Evolutionary conservation across 1,284 basidiomycete species (phyloP), one percentile per base, ranked within the genome.

Genomic region (Fomitopsis palustris): DNA sequence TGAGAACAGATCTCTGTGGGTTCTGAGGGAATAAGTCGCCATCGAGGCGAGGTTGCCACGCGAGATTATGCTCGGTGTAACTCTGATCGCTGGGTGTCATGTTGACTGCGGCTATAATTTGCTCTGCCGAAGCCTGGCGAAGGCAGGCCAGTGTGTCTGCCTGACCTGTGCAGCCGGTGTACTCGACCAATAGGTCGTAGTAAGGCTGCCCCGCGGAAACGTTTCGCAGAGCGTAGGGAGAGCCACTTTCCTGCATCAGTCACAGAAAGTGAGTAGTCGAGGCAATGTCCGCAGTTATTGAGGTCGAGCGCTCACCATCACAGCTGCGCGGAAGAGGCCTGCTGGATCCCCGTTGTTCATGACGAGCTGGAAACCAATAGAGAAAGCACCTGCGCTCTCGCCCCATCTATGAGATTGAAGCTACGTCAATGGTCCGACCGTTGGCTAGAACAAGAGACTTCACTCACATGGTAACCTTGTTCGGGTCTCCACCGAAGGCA

Each of bases 131-230:
- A 1, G 72, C 72, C 14, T 59, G 60, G n/a, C 77, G 73, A 45
- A 83, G 70, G 54, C 80, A 83, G 21, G 71, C 58, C 29, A 82
- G 66, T 0, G 75, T 75, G 60, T 80, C 75, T 0, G 53, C 52
- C 0, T 73, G 60, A 4, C 63, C 64, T 0, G 65, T 42, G 60
- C 78, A 78, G 1, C 71, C 72, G 0, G 71, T 67, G 29, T 69
- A 60, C 4, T 64, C 54, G 1, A 77, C 70, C 7, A 79, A 56
- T 21, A 62, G 62, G 61, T 79, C 74, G 55, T 70, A 78, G 49
- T 70, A 72, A 8, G 53, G 55, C 42, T 79, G 77, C 4, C 69
- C 69, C 19, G 67, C 53, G 1, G 68, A 65, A 39, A 74, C 67
- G 53, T 74, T 68, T 19, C 70, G 70, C 8, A 67, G 62, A 4